phyloP scores from a whole-genome alignment of 2,329 filamentous ascomycete species.

The Phialophora expanda region DNA sequence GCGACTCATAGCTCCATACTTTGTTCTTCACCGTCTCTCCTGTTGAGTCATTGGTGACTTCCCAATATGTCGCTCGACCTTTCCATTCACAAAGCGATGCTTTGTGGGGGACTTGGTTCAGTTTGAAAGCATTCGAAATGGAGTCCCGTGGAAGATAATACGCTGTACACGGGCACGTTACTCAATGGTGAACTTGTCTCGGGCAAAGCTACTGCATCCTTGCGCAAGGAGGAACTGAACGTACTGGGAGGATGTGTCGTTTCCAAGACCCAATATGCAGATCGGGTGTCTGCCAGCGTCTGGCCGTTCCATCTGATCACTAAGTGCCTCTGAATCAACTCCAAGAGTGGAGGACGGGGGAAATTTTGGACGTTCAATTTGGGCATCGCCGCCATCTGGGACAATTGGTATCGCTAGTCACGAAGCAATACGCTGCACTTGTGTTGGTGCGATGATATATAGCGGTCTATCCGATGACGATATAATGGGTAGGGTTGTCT shows the following conservation, averaged over 20 bases:
- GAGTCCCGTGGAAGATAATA: slow-evolving; percentile 64
- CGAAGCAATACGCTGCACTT: not conserved
- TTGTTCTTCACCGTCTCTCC: slow-evolving; percentile 55
- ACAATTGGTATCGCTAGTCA: not conserved
- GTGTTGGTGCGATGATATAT: not conserved
- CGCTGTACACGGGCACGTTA: slow-evolving; percentile 46
- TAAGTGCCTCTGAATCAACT: slow-evolving; percentile 60
- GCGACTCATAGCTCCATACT: slow-evolving; percentile 65
- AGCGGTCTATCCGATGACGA: slow-evolving; percentile 15
- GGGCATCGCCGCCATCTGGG: slow-evolving; percentile 35
- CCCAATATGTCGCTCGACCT: slow-evolving; percentile 64
- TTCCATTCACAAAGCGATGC: slow-evolving; percentile 66
- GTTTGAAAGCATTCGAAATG: slow-evolving; percentile 48
- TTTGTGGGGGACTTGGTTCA: slow-evolving; percentile 54
- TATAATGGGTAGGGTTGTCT: not conserved
- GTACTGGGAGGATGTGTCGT: slow-evolving; percentile 66
- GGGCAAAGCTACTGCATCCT: not conserved
- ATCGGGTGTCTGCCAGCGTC: slow-evolving; percentile 63
- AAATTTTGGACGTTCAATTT: slow-evolving; percentile 43
- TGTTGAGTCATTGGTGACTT: slow-evolving; percentile 49
- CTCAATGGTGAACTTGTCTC: not conserved
- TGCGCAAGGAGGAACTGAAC: slow-evolving; percentile 26
- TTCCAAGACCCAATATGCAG: slow-evolving; percentile 67
- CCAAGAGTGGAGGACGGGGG: slow-evolving; percentile 63
- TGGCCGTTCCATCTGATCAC: slow-evolving; percentile 62